Conservation (phyloP, 1,139 yeast genomes). For the Hemisphaericaspora subhashii region DNA sequence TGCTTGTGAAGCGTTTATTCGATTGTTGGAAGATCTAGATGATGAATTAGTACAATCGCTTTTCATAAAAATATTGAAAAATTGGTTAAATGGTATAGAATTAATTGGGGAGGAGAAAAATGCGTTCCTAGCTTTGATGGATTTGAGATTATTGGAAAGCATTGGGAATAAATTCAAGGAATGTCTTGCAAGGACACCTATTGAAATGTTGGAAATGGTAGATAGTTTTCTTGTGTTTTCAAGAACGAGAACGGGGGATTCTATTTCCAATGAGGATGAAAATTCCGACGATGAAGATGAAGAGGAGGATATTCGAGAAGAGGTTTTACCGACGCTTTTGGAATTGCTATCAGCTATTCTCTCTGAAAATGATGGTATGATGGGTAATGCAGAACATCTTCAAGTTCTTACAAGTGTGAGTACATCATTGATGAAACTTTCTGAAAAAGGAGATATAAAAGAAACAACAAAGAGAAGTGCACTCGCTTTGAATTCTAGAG, state of each 20-base stretch:
- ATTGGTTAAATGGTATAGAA: conserved; percentile 48
- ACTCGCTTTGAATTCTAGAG: conserved; percentile 31
- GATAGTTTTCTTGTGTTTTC: conserved; percentile 33
- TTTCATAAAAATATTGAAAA: conserved; percentile 53
- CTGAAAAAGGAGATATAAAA: conserved; percentile 5
- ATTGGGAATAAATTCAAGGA: conserved; percentile 63
- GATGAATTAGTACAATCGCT: conserved; percentile 46
- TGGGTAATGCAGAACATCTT: conserved; percentile 23
- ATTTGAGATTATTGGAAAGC: conserved; percentile 63
- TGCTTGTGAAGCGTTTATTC: conserved; percentile 46
- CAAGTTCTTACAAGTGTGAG: conserved; percentile 28
- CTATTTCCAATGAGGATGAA: conserved; percentile 15
- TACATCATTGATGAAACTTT: conserved; percentile 23
- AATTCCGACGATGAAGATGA: conserved; percentile 45
- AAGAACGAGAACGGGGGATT: conserved; percentile 4
- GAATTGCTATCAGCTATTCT: conserved; percentile 57
- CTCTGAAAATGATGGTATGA: conserved; percentile 40
- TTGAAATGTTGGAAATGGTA: conserved; percentile 57
- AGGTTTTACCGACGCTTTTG: conserved; percentile 38
- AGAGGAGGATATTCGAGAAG: conserved; percentile 16
- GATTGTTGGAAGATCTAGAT: conserved; percentile 50
- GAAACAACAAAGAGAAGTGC: conserved; percentile 18
- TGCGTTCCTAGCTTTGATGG: conserved; percentile 58
- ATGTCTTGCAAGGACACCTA: conserved; percentile 60
- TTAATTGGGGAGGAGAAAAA: conserved; percentile 32